These are phyloP conservation scores for Inga leiocalycina DNA, from an alignment of 306 rosid species.

Conservation along the genomic window DNA sequence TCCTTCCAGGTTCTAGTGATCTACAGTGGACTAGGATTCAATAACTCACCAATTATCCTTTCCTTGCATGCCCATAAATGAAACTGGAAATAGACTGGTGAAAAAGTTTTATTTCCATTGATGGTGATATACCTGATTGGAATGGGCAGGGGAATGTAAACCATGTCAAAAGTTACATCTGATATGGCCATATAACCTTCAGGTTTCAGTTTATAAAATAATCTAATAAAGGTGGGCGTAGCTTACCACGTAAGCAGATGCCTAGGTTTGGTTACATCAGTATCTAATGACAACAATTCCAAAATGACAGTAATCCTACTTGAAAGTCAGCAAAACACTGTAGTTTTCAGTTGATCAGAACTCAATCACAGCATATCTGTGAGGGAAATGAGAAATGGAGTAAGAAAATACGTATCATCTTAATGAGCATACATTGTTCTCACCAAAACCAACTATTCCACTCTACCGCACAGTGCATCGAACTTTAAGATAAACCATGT, in stretches of 20 bases:
- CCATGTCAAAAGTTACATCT: not conserved
- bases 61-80: too few relatives aligned
- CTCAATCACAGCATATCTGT: slow-evolving; percentile 16
- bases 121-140: too few relatives aligned
- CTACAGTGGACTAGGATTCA: too few relatives aligned
- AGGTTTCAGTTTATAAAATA: not conserved
- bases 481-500: slow-evolving; percentile 19
- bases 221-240: not conserved
- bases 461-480: not conserved
- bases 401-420: not conserved
- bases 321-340: not conserved
- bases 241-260: not conserved
- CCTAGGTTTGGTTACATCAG: not conserved
- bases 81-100: too few relatives aligned
- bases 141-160: not conserved
- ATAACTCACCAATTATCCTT: too few relatives aligned
- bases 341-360: slow-evolving; percentile 18
- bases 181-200: not conserved
- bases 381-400: slow-evolving; percentile 6
- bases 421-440: not conserved
- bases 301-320: not conserved
- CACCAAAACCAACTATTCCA: slow-evolving; percentile 23
- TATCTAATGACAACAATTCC: too few relatives aligned
- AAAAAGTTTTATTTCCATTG: too few relatives aligned
- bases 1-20: too few relatives aligned